Evolutionary conservation across 2,329 filamentous ascomycete genomes (phyloP), one percentile per base, ranked within the genome.

Genomic region (Monosporascus sp.): DNA sequence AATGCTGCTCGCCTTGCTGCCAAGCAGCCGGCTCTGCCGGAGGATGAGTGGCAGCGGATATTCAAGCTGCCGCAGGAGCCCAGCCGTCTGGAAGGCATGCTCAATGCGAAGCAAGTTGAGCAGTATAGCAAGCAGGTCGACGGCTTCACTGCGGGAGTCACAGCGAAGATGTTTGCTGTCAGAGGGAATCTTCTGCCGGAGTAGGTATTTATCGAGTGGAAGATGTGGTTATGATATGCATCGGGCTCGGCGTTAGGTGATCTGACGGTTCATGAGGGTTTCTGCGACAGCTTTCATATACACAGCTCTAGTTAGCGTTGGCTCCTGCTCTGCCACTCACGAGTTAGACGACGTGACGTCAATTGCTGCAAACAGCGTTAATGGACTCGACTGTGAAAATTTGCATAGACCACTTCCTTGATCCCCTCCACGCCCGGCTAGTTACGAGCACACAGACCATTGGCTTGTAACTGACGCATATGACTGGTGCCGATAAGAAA

Each of bases 11-110:
- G 94, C 54, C 80, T 82, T 53, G 85, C 90, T 38, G 88, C 93
- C 62, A 97, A 97, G 81, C 91, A 97, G 75, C 73, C 87, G 41
- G 85, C 85, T 38, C 83, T 97, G 49, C 91, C 94, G 38, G 94
- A 99, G 77, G 93, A 97, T 67, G 94, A 99, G 79, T 99, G 92
- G 92, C 90, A 96, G 77, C 87, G 90, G 70, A 81, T 97, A 65
- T 99, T 97, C 83, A 99, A 99, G 84, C 83, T 99, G 62, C 94
- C 94, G 25, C 87, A 90, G 70, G 93, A 97, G 78, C 93, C 94
- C 53, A 96, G 88, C 75, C 81, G 93, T 62, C 77, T 97, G 63
- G 93, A 97, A 78, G 90, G 88, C 61, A 89, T 99, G 82, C 79
- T 99, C 69, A 96, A 97, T 72, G 92, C 89, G 58, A 85, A 91